phyloP scores from a whole-genome alignment of 192 early-diverging fungal genomes.

The Dispira simplex region DNA sequence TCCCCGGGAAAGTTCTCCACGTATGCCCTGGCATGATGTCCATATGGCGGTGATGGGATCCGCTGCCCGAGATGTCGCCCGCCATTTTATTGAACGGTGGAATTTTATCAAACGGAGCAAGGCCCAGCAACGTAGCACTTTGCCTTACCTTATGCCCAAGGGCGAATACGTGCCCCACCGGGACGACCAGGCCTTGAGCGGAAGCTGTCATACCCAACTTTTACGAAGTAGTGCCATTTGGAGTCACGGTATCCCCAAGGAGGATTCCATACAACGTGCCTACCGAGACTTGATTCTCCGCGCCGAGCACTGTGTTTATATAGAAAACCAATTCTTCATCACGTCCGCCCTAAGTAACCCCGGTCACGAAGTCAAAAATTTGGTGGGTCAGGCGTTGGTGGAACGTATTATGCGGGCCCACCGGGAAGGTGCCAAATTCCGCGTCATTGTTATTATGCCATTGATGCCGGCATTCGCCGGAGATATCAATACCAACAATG shows the following conservation, averaged over 20 bases:
- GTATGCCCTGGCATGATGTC: conserved; percentile 88
- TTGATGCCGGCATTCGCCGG: conserved; percentile 74
- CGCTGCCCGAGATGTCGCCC: conserved; percentile 62
- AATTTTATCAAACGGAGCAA: conserved; percentile 71
- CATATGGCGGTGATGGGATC: conserved; percentile 60
- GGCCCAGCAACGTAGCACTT: conserved; percentile 30
- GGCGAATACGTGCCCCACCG: conserved; percentile 41
- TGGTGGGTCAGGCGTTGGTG: conserved; percentile 58
- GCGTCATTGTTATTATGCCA: conserved; percentile 65
- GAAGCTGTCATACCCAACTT: conserved; percentile 44
- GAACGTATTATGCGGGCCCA: conserved; percentile 63
- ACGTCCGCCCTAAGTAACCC: conserved; percentile 27
- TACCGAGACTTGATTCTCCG: conserved; percentile 52
- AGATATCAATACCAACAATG: conserved; percentile 54
- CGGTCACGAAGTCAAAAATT: conserved; percentile 59
- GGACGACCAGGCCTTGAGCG: conserved; percentile 38
- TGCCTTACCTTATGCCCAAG: conserved; percentile 53
- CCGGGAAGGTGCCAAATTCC: conserved; percentile 45
- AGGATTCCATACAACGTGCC: conserved; percentile 67
- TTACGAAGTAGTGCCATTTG: conserved; percentile 49
- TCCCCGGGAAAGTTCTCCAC: conserved; percentile 30
- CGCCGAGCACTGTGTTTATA: conserved; percentile 73
- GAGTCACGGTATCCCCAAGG: conserved; percentile 43
- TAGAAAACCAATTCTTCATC: conserved; percentile 87
- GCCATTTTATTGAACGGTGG: conserved; percentile 79